Evolutionary conservation across 2,329 filamentous ascomycete genomes (phyloP), one percentile per base, ranked within the genome.

Genomic region (Gnomoniopsis smithogilvyi): DNA sequence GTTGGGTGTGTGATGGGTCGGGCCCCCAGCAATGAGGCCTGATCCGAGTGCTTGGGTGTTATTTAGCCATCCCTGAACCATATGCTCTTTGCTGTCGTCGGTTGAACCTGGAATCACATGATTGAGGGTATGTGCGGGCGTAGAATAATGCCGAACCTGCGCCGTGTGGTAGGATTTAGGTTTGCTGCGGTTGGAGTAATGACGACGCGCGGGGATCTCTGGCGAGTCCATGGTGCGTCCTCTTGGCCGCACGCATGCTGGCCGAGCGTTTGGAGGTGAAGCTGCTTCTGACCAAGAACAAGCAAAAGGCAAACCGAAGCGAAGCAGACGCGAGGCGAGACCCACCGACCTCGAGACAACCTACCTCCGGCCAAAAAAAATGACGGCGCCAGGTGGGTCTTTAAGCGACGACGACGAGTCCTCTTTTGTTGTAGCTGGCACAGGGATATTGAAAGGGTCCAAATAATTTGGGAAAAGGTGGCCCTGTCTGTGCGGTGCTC

Each of bases 41-140:
- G 49, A 15, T 46, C 24, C 30, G 6, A 46, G 41, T 12, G 17
- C 11, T 19, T 61, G 55, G 6, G 56, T 21, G n/a, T 34, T 45
- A 22, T 49, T 22, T 14, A 62, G 26, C 60, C 56, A 62, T 15
- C n/a, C 47, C 3, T 54, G 36, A 26, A 61, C 38, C 7, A 59
- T 17, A n/a, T 22, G 22, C 10, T 55, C 33, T 34, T 46, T 59
- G 14, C 26, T 43, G 34, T 26, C 51, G n/a, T 45, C 22, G 38
- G 33, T n/a, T 22, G 41, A 7, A 12, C 17, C 6, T 4, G 48
- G 24, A 19, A 10, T 34, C n/a, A 22, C n/a, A 34, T 45, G 41
- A 22, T 26, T 22, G 36, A 33, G 33, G 24, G 19, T 33, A 30
- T 21, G 22, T 48, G 47, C 41, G 21, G 17, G 55, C 15, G 33